A percentile compares a stretch with the other conserved stretches of the same genome.
phyloP scores from a whole-genome alignment of 768 basidiomycete species.

The Cyclocybe cylindracea region DNA sequence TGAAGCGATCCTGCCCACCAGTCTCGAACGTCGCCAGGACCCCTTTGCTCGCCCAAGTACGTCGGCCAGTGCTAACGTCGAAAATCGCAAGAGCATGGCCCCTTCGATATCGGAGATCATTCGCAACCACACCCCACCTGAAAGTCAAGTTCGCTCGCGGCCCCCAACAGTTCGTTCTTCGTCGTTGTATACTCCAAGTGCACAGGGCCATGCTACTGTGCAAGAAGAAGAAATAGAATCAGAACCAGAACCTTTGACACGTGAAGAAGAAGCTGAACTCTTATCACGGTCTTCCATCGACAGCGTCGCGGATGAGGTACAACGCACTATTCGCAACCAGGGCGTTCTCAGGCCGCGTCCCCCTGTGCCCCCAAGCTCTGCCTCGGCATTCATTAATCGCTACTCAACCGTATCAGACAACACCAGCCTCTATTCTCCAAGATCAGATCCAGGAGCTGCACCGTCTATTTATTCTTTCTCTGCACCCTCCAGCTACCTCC shows the following conservation, averaged over 20 bases:
- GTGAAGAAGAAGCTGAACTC: conserved; percentile 63
- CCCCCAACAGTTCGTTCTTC: conserved; percentile 45
- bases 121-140: conserved; percentile 69
- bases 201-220: conserved; percentile 43
- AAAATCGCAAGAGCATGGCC: conserved; percentile 49
- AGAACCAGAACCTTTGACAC: conserved; percentile 47
- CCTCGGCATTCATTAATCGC: conserved; percentile 46
- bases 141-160: conserved; percentile 50
- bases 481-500: conserved; percentile 43
- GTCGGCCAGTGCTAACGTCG: conserved; percentile 17
- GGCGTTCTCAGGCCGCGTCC: conserved; percentile 37
- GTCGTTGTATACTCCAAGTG: conserved; percentile 48
- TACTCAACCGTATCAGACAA: conserved; percentile 60
- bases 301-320: conserved; percentile 83
- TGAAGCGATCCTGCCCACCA: conserved; percentile 1
- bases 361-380: conserved; percentile 26
- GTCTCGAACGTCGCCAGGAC: conserved; percentile 5
- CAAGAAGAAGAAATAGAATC: conserved; percentile 54
- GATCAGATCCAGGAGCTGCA: conserved; percentile 50
- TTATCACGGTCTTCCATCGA: conserved; percentile 85
- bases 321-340: conserved; percentile 67
- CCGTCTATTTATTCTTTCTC: conserved; percentile 55
- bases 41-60: conserved; percentile 14
- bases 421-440: conserved; percentile 53
- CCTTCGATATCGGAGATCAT: conserved; percentile 92